Conservation (phyloP, 2,329 filamentous ascomycete genomes). For the Chaetothyriales sp. region DNA sequence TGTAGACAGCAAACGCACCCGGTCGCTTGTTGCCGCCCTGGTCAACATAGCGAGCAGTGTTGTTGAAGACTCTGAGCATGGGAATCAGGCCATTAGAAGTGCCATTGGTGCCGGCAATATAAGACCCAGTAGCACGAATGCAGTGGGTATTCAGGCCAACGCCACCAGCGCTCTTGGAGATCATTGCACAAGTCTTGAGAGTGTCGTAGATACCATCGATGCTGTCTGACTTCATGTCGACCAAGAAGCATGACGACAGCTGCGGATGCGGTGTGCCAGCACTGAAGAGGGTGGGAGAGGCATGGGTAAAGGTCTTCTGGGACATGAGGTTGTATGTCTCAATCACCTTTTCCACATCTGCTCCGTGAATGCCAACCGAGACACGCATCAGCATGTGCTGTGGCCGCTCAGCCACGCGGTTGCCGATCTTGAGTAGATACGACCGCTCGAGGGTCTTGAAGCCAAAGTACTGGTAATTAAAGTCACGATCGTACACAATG, state of each 20-base stretch:
- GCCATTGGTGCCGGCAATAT: conserved; percentile 95
- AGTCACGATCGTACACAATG: conserved; percentile 97
- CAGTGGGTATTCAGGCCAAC: conserved; percentile 94
- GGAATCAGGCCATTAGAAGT: conserved; percentile 95
- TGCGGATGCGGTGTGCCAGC: conserved; percentile 89
- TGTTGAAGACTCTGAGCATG: conserved; percentile 98
- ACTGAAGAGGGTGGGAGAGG: conserved; percentile 95
- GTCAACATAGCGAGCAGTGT: conserved; percentile 95
- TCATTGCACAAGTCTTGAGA: conserved; percentile 97
- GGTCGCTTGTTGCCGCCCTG: conserved; percentile 99
- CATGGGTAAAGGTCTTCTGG: conserved; percentile 95
- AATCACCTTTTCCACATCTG: conserved; percentile 82
- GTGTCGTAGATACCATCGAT: conserved; percentile 99
- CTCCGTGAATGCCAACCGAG: conserved; percentile 87
- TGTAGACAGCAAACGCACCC: conserved; percentile 94
- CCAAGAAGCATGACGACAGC: conserved; percentile 93
- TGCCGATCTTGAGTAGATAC: conserved; percentile 87
- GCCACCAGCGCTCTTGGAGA: conserved; percentile 97
- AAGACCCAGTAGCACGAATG: conserved; percentile 92
- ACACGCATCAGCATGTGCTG: conserved; percentile 99
- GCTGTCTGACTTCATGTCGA: conserved; percentile 99
- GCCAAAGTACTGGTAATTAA: conserved; percentile 99
- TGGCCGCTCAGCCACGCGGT: conserved; percentile 90
- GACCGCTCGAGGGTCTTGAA: conserved; percentile 99
- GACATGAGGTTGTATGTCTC: conserved; percentile 99